phyloP scores from a whole-genome alignment of 495 filamentous ascomycete genomes.

The Corynascus novoguineensis region DNA sequence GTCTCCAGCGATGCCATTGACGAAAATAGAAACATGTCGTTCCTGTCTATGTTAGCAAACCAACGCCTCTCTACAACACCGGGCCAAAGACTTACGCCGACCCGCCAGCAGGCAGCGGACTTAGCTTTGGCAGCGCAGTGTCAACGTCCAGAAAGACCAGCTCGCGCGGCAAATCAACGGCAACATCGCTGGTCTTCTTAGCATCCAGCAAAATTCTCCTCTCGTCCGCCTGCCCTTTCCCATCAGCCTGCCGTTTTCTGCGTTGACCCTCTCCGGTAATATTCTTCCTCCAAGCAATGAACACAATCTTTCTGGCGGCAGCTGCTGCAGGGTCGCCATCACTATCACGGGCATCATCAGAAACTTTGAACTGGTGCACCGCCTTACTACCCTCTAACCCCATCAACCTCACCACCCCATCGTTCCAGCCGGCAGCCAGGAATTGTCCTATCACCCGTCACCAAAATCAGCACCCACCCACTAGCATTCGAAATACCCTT shows the following conservation, averaged over 20 bases:
- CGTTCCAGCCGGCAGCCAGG: slow-evolving; percentile 72
- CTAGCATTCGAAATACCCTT: too few relatives aligned
- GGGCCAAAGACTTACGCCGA: slow-evolving; percentile 43
- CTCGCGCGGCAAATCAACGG: slow-evolving; percentile 65
- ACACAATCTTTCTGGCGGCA: slow-evolving; percentile 47
- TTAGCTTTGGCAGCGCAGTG: slow-evolving; percentile 72
- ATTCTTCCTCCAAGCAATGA: slow-evolving; percentile 70
- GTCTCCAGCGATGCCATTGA: slow-evolving; percentile 65
- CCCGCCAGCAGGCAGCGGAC: slow-evolving; percentile 58
- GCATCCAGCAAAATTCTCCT: slow-evolving; percentile 37
- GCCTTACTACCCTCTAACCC: slow-evolving; percentile 72
- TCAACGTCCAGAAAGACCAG: slow-evolving; percentile 75
- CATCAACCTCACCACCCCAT: slow-evolving; percentile 63
- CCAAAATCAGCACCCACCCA: slow-evolving; percentile 43
- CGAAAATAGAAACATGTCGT: slow-evolving; percentile 62
- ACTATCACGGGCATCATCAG: neutral
- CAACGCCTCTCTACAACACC: neutral
- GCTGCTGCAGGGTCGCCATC: neutral
- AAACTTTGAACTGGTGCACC: slow-evolving; percentile 59
- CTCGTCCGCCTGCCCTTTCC: slow-evolving; percentile 25
- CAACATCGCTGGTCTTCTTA: slow-evolving; percentile 12
- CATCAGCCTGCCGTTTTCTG: neutral
- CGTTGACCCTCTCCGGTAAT: slow-evolving; percentile 45
- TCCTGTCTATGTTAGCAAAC: slow-evolving; percentile 39
- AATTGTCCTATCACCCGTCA: slow-evolving; percentile 75